Conservation (phyloP, 176 grass and related monocot genomes). For the Echinochloa phyllopogon region DNA sequence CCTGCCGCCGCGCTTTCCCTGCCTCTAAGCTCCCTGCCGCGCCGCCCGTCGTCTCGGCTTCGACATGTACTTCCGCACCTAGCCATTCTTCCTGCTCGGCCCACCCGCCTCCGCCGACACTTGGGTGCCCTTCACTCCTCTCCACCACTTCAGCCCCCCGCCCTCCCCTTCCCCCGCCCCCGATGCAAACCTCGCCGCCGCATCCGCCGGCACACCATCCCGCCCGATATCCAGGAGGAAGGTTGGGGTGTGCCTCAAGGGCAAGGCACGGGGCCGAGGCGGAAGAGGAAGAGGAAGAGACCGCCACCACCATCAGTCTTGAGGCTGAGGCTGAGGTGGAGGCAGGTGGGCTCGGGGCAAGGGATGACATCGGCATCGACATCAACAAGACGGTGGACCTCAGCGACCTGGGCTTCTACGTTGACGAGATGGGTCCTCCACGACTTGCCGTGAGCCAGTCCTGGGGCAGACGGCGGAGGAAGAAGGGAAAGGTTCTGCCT, state of each 20-base stretch:
- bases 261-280: slow-evolving; percentile 48
- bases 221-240: slow-evolving; percentile 47
- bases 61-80: slow-evolving; percentile 65
- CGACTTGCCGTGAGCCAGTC: slow-evolving; percentile 32
- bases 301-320: not conserved
- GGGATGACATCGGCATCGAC: slow-evolving; percentile 28
- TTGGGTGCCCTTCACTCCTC: slow-evolving; percentile 47
- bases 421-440: slow-evolving; percentile 48
- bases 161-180: slow-evolving; percentile 19
- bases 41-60: slow-evolving; percentile 37
- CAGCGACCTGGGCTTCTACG: slow-evolving; percentile 50
- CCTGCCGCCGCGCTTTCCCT: slow-evolving; percentile 52
- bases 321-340: slow-evolving; percentile 22
- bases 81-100: slow-evolving; percentile 52
- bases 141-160: slow-evolving; percentile 39
- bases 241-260: slow-evolving; percentile 56
- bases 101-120: slow-evolving; percentile 17
- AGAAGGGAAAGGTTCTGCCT: slow-evolving; percentile 27
- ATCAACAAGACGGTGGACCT: slow-evolving; percentile 53
- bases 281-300: not conserved
- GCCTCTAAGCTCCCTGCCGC: slow-evolving; percentile 46
- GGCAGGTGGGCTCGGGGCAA: slow-evolving; percentile 1
- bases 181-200: not conserved
- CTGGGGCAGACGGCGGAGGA: not conserved
- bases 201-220: not conserved